Evolutionary conservation across 2,329 filamentous ascomycete genomes (phyloP).

Genomic region (Colletotrichum godetiae): DNA sequence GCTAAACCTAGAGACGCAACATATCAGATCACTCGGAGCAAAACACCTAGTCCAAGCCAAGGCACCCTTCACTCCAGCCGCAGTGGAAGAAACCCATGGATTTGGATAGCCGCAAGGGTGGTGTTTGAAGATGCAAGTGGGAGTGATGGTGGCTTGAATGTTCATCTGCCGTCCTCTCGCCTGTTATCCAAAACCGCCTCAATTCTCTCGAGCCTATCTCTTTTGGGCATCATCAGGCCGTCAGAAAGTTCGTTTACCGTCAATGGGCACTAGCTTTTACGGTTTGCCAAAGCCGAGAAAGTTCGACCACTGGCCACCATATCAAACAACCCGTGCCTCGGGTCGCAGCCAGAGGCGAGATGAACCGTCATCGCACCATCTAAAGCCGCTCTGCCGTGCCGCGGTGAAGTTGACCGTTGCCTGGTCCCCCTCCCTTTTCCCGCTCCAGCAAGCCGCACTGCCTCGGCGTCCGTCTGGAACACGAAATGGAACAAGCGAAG

Average conservation of each 20-base stretch:
- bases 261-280: background rate
- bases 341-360: slow-evolving; percentile 3
- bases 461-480: slow-evolving; percentile 9
- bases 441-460: background rate
- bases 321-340: slow-evolving; percentile 3
- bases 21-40: slow-evolving; percentile 1
- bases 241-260: background rate
- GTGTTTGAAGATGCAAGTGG: background rate
- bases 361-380: slow-evolving; percentile 7
- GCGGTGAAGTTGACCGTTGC: background rate
- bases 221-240: background rate
- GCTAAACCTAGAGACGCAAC: background rate
- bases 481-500: slow-evolving; percentile 17
- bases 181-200: background rate
- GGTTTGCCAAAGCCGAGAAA: slow-evolving; percentile 7
- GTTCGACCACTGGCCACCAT: slow-evolving; percentile 6
- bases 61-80: slow-evolving; percentile 6
- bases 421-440: background rate
- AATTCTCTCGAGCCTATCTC: slow-evolving; percentile 4
- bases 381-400: background rate
- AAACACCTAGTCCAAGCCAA: background rate
- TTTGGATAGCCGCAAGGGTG: background rate
- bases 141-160: background rate
- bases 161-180: background rate
- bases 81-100: background rate